Percentiles rank a stretch among this genome's conserved stretches.
Evolutionary conservation across 768 basidiomycete genomes (phyloP).

Genomic region (Erythrobasidium yunnanense): DNA sequence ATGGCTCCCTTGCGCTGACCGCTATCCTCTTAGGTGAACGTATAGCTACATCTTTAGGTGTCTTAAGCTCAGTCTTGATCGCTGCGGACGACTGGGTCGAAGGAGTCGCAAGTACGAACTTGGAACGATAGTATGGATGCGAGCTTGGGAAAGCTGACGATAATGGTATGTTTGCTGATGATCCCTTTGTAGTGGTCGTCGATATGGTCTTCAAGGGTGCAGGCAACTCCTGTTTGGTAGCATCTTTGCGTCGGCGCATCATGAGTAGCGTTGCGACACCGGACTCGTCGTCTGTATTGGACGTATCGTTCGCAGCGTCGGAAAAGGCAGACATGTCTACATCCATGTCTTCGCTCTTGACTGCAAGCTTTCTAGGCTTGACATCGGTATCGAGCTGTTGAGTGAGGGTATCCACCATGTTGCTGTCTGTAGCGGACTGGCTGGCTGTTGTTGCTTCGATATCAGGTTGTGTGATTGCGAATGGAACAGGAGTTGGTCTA

Average conservation of each 20-base stretch:
- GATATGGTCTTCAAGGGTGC: neutral
- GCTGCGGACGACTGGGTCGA: neutral
- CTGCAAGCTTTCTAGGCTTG: neutral
- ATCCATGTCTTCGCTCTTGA: neutral
- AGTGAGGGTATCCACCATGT: neutral
- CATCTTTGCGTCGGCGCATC: conserved; percentile 10
- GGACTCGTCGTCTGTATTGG: neutral
- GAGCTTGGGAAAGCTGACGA: conserved; percentile 18
- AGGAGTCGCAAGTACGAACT: conserved; percentile 9
- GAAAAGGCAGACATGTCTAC: neutral
- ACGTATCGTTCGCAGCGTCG: no score
- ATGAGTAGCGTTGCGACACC: conserved; percentile 8
- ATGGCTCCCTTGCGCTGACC: neutral
- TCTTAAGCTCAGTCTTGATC: neutral
- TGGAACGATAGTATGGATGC: conserved; percentile 21
- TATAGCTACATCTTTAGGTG: neutral
- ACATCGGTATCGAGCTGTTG: neutral
- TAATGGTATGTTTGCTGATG: neutral
- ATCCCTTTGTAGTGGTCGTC: neutral
- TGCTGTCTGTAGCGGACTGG: neutral
- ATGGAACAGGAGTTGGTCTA: no score
- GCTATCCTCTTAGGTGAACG: neutral
- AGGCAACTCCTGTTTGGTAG: neutral
- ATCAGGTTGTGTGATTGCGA: neutral
- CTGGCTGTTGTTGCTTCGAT: neutral